Conservation (phyloP, 2,329 filamentous ascomycete species). For the Erysiphe pulchra region DNA sequence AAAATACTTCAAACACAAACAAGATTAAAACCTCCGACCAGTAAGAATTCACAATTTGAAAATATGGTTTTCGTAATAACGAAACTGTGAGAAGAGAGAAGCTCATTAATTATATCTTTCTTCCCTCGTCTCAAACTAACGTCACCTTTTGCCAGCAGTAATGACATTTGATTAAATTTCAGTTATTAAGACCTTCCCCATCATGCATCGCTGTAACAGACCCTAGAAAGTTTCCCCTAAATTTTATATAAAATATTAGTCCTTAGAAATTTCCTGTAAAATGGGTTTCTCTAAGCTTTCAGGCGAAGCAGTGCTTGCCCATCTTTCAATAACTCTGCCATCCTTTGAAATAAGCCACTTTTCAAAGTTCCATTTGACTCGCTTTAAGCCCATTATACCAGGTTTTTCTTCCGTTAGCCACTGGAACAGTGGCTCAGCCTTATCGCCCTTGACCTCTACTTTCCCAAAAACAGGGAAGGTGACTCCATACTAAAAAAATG, state of each 20-base stretch:
- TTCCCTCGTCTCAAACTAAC: no score
- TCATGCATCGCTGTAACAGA: no score
- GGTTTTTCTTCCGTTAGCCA: constrained; percentile 53
- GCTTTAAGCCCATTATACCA: constrained; percentile 66
- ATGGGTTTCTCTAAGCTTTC: constrained; percentile 54
- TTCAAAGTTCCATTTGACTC: constrained; percentile 98
- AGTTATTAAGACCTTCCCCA: no score
- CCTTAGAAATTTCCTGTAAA: constrained; percentile 29
- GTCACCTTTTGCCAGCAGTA: no score
- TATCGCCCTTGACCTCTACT: constrained; percentile 75
- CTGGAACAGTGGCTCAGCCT: constrained; percentile 53
- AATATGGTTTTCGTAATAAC: no score
- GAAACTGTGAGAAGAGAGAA: no score
- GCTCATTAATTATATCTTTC: no score
- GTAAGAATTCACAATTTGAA: no score
- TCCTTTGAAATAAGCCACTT: constrained; percentile 82
- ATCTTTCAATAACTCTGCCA: constrained; percentile 62
- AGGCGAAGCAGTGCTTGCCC: constrained; percentile 74
- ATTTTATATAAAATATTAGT: no score
- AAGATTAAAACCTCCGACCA: no score
- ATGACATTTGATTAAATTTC: no score
- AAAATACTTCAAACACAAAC: no score
- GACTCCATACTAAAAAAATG: constrained; percentile 4
- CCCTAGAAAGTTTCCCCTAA: neutral
- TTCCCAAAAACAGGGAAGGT: constrained; percentile 34